Conservation (phyloP, 2,329 filamentous ascomycete genomes). For the Alternaria sp. region DNA sequence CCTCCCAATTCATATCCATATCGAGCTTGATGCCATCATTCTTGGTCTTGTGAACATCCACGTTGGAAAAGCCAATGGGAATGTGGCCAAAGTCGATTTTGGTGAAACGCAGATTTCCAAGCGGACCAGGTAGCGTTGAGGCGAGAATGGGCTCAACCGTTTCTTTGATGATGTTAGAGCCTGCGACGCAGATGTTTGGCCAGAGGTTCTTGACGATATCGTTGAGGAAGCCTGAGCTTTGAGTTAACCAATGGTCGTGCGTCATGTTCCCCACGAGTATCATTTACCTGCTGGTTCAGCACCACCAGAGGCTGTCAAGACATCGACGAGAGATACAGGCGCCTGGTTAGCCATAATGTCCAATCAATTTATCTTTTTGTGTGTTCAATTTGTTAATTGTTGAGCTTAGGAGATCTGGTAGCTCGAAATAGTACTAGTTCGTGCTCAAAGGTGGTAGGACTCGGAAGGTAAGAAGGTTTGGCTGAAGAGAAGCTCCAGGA, state of each 20-base stretch:
- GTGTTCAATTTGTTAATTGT: background rate
- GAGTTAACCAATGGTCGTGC: background rate
- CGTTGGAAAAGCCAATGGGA: conserved; percentile 54
- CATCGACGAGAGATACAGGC: conserved; percentile 46
- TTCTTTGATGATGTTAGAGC: conserved; percentile 57
- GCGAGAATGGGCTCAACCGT: conserved; percentile 60
- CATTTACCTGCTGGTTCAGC: conserved; percentile 52
- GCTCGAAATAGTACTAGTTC: conserved; percentile 2
- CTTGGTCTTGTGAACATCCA: conserved; percentile 58
- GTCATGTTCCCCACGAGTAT: background rate
- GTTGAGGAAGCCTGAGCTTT: conserved; percentile 55
- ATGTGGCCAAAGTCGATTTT: conserved; percentile 58
- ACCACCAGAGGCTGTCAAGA: conserved; percentile 54
- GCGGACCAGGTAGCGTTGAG: conserved; percentile 57
- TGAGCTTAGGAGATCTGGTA: conserved; percentile 1
- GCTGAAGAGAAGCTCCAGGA: conserved; percentile 1
- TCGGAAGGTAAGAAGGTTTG: conserved; percentile 6
- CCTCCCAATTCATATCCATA: conserved; percentile 59
- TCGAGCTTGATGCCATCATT: conserved; percentile 60
- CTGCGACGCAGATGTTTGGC: conserved; percentile 60
- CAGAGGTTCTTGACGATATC: conserved; percentile 60
- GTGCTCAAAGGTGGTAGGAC: background rate
- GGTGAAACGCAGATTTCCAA: conserved; percentile 55
- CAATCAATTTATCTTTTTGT: background rate
- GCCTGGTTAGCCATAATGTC: conserved; percentile 19